Base-by-base conservation (phyloP, 140 eudicot genomes). In the Erigeron philadelphicus region DNA sequence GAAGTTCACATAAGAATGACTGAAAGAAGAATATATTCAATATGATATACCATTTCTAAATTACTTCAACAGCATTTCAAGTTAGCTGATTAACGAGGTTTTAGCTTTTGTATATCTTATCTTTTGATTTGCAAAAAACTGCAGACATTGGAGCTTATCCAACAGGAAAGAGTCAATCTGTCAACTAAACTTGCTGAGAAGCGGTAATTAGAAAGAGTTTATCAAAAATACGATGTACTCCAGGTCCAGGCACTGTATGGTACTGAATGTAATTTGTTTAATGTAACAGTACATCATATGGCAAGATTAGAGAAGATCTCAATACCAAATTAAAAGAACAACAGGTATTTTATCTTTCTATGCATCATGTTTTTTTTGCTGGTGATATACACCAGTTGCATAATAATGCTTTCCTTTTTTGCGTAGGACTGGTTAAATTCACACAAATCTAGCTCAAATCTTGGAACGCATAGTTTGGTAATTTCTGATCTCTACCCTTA, bases 131-230 rank as follows among this genome's bases (percentile, higher is more conserved):
- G 45, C 66, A 41, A 38, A 49, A 55, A 43, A 9, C 65, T 70
- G 60, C 84, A 91, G 97, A 81, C 97, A 61, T 64, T 88, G 83
- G 85, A 88, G 76, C 87, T 91, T 64, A 81, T 91, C 63, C 87
- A 86, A 75, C 96, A 86, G 76, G 95, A 91, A 80, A 81, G 66
- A 73, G 76, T 61, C 68, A 82, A 73, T 79, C 49, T 80, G 78
- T 80, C 89, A 35, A 64, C 83, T 74, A 88, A 84, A 79, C 78
- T 82, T 63, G 77, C 15, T 59, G 88, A 85, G 71, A 84, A 75
- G 79, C 78, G 96, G 97, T 91, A 82, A 72, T 64, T 23, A 54
- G 72, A 49, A 49, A 53, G 16, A 58, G 63, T 23, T 48, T 6
- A 46, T 19, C 12, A 8, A 72, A 62, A 76, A 50, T 76, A 72